phyloP scores from a whole-genome alignment of 2,329 filamentous ascomycete species.

The Stemphylium beticola region DNA sequence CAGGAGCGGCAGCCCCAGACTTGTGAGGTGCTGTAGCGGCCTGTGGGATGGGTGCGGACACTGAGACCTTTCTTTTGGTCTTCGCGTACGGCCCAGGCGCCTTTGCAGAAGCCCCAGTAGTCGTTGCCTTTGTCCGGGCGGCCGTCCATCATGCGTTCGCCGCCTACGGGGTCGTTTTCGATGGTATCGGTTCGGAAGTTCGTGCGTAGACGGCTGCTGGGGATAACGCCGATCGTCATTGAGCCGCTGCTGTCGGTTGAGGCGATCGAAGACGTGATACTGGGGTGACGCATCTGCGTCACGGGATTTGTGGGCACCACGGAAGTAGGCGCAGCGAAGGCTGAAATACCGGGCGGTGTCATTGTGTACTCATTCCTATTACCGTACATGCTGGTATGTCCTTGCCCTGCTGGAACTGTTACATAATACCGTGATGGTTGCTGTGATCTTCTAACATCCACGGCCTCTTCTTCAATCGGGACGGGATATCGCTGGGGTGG shows the following conservation, averaged over 20 bases:
- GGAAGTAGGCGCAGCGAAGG: constrained; percentile 3
- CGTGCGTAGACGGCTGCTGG: constrained; percentile 12
- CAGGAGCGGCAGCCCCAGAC: constrained; percentile 47
- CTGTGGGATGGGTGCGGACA: constrained; percentile 39
- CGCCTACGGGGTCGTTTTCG: constrained; percentile 19
- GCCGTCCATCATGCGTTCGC: constrained; percentile 41
- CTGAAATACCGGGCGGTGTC: constrained; percentile 7
- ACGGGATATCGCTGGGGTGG: constrained; percentile 1
- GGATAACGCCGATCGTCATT: constrained; percentile 19
- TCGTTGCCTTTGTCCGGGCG: constrained; percentile 49
- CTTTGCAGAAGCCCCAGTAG: constrained; percentile 53
- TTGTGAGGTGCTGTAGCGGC: constrained; percentile 44
- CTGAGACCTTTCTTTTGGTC: constrained; percentile 42
- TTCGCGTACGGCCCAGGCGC: constrained; percentile 46
- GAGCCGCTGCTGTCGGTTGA: constrained; percentile 27
- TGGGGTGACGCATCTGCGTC: constrained; percentile 11
- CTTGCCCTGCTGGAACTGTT: background rate
- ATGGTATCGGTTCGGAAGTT: constrained; percentile 28
- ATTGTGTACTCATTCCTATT: constrained; percentile 12
- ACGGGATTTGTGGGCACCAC: constrained; percentile 6
- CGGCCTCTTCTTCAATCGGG: constrained; percentile 1
- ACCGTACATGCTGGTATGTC: constrained; percentile 1
- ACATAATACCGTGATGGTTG: background rate
- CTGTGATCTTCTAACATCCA: background rate
- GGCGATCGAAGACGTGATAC: constrained; percentile 19